Evolutionary conservation across 371 early-diverging fungal genomes (phyloP).

Genomic region (Haplosporangium sp.): DNA sequence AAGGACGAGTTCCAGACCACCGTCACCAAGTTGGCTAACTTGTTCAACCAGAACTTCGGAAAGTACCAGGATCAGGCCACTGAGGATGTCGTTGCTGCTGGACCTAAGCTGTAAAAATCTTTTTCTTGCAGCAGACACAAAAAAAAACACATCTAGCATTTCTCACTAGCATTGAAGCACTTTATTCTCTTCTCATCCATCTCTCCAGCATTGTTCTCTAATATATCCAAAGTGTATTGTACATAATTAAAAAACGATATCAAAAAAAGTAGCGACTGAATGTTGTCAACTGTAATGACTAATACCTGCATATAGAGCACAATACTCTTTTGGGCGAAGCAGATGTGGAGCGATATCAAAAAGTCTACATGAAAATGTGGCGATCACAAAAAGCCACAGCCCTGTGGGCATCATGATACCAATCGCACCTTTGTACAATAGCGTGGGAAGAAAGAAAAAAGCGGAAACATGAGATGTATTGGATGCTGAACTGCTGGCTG

Average conservation of each 20-base stretch:
- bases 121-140: neutral
- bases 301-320: no score
- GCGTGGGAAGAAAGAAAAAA: no score
- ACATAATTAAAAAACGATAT: conserved; percentile 1
- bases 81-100: conserved; percentile 80
- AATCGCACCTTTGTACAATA: no score
- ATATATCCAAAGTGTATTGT: conserved; percentile 1
- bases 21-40: conserved; percentile 78
- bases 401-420: no score
- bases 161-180: neutral
- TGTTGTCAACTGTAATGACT: no score
- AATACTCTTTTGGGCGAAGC: no score
- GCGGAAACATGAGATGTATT: no score
- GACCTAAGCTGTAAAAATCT: conserved; percentile 58
- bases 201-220: neutral
- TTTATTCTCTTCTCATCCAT: neutral
- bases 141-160: neutral
- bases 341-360: no score
- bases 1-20: conserved; percentile 72
- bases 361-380: no score
- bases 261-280: no score
- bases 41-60: conserved; percentile 93
- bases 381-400: no score
- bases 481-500: no score
- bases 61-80: conserved; percentile 84